These are phyloP conservation scores for Recurvomyces mirabilis DNA, from an alignment of 495 filamentous ascomycete species.

Conservation along the genomic window DNA sequence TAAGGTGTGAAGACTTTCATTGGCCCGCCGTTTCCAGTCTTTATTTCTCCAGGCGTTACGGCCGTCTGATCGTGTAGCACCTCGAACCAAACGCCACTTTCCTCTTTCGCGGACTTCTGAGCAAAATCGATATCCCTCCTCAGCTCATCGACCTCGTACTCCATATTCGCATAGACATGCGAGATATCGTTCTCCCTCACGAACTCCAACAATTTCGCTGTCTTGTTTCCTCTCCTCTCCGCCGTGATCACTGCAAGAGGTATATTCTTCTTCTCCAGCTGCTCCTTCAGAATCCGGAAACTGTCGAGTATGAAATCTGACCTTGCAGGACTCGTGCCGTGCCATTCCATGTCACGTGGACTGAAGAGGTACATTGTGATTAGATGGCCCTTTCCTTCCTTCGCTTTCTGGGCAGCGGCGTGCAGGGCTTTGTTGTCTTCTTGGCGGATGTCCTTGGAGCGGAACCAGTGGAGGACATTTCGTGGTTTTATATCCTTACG, in stretches of 20 bases:
- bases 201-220: constrained; percentile 30
- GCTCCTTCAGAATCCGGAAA: constrained; percentile 31
- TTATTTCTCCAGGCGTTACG: constrained; percentile 31
- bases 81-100: constrained; percentile 19
- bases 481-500: constrained; percentile 18
- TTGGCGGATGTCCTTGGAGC: constrained; percentile 33
- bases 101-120: constrained; percentile 20
- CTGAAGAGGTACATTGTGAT: constrained; percentile 32
- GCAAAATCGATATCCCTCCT: constrained; percentile 35
- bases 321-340: constrained; percentile 34
- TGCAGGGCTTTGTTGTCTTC: constrained; percentile 36
- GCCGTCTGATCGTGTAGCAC: constrained; percentile 35
- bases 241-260: constrained; percentile 30
- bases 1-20: constrained; percentile 38
- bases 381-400: constrained; percentile 20
- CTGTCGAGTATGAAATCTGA: constrained; percentile 34
- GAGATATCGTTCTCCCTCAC: constrained; percentile 29
- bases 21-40: constrained; percentile 27
- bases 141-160: constrained; percentile 53
- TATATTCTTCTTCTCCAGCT: constrained; percentile 32
- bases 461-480: constrained; percentile 34
- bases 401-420: constrained; percentile 30
- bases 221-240: constrained; percentile 28
- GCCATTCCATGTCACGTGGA: constrained; percentile 33
- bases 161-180: constrained; percentile 44